These are phyloP conservation scores for Pichia cabralensis DNA, from an alignment of 805 yeast species.

Conservation along the genomic window DNA sequence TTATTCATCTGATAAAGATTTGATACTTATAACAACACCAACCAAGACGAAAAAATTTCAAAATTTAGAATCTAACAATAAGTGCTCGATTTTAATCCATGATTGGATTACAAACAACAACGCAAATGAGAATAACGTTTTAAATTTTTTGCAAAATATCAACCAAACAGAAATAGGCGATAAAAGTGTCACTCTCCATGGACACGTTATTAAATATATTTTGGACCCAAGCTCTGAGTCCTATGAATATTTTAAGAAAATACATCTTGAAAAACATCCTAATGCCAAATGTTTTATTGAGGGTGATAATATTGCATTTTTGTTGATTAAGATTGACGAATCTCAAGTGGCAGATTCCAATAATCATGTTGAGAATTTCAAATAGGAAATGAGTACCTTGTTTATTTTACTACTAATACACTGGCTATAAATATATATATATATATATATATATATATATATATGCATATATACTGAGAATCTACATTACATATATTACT, in stretches of 20 bases:
- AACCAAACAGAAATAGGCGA: slow-evolving; percentile 74
- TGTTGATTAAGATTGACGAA: slow-evolving; percentile 52
- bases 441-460: too few relatives aligned
- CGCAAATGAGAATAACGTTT: slow-evolving; percentile 23
- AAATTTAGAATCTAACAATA: slow-evolving; percentile 61
- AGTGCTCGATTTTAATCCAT: slow-evolving; percentile 76
- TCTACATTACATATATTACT: too few relatives aligned
- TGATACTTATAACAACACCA: slow-evolving; percentile 62
- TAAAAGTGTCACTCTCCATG: slow-evolving; percentile 74
- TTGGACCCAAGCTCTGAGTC: slow-evolving; percentile 33
- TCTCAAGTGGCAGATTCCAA: slow-evolving; percentile 76
- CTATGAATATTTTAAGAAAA: slow-evolving; percentile 48
- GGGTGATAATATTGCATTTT: slow-evolving; percentile 53
- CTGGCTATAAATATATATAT: too few relatives aligned
- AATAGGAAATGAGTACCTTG: slow-evolving; percentile 2
- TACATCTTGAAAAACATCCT: slow-evolving; percentile 53
- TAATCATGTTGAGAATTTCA: slow-evolving; percentile 35
- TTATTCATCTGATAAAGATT: slow-evolving; percentile 4
- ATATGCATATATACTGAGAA: too few relatives aligned
- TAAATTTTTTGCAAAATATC: slow-evolving; percentile 59
- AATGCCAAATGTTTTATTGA: slow-evolving; percentile 61
- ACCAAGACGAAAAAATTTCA: slow-evolving; percentile 62
- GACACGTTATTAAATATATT: slow-evolving; percentile 49
- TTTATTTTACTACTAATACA: too few relatives aligned
- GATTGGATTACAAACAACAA: slow-evolving; percentile 63